phyloP scores from a whole-genome alignment of 2,329 filamentous ascomycete genomes.

The Alternaria ventricosa region DNA sequence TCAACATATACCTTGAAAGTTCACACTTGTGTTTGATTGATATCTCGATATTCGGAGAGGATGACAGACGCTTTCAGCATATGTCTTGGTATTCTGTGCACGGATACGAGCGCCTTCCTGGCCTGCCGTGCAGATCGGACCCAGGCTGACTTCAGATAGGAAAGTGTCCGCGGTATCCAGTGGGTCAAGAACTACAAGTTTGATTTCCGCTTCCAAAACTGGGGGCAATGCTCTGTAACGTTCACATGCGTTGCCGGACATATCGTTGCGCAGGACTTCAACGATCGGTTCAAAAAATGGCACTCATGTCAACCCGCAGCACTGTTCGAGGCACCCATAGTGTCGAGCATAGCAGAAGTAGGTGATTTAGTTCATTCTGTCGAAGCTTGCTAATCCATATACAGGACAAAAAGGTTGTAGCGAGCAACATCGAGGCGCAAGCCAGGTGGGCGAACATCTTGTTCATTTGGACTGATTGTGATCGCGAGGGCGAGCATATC shows the following conservation, averaged over 20 bases:
- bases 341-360: slow-evolving; percentile 71
- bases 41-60: neutral
- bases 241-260: slow-evolving; percentile 96
- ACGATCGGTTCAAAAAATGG: slow-evolving; percentile 77
- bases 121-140: neutral
- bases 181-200: slow-evolving; percentile 97
- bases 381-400: slow-evolving; percentile 13
- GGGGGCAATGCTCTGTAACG: slow-evolving; percentile 82
- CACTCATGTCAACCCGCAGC: slow-evolving; percentile 75
- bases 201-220: slow-evolving; percentile 83
- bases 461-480: slow-evolving; percentile 99
- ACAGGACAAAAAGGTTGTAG: slow-evolving; percentile 79
- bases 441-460: slow-evolving; percentile 75
- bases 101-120: neutral
- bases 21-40: neutral
- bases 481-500: slow-evolving; percentile 96
- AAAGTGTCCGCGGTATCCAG: slow-evolving; percentile 68
- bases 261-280: slow-evolving; percentile 81
- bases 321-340: slow-evolving; percentile 82
- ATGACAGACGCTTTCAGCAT: neutral
- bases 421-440: slow-evolving; percentile 82
- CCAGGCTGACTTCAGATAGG: slow-evolving; percentile 55
- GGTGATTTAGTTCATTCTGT: slow-evolving; percentile 1
- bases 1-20: neutral
- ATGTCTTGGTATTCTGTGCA: neutral